Conservation (phyloP, 768 basidiomycete species). For the Mycena galopus region DNA sequence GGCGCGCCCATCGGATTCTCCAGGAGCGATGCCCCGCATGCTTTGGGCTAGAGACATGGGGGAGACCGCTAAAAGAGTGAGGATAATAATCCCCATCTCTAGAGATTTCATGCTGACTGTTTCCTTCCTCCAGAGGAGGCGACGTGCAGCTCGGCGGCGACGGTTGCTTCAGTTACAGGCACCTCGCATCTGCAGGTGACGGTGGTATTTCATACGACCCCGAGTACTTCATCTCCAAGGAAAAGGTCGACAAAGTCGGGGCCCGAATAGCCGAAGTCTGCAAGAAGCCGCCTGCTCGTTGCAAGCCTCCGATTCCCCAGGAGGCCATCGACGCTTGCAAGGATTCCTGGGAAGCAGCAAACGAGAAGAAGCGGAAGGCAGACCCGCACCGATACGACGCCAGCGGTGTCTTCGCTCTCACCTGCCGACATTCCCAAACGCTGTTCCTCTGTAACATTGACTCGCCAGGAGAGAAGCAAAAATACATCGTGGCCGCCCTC, state of each 20-base stretch:
- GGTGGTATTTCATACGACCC: not conserved
- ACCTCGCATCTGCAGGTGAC: not conserved
- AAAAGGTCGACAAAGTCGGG: constrained; percentile 48
- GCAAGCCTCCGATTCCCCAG: constrained; percentile 44
- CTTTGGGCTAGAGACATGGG: constrained; percentile 45
- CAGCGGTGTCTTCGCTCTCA: constrained; percentile 52
- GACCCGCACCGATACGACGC: constrained; percentile 46
- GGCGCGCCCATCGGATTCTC: constrained; percentile 37
- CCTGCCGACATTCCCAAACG: constrained; percentile 55
- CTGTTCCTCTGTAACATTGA: constrained; percentile 49
- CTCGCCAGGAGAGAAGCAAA: constrained; percentile 53
- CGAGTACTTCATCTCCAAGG: not conserved
- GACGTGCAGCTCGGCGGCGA: constrained; percentile 33
- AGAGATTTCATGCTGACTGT: constrained; percentile 4
- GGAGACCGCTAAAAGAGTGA: constrained; percentile 37
- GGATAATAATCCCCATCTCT: too few relatives aligned
- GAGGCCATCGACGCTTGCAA: constrained; percentile 7
- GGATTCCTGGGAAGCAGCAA: constrained; percentile 42
- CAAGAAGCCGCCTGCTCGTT: constrained; percentile 40
- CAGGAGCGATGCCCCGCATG: constrained; percentile 49
- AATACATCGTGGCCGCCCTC: constrained; percentile 52
- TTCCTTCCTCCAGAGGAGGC: constrained; percentile 35
- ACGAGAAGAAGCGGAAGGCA: constrained; percentile 47
- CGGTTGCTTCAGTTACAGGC: not conserved
- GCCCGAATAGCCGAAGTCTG: constrained; percentile 40